A percentile compares a stretch with the other conserved stretches of the same genome.
Conservation (phyloP, 345 rosid genomes). For the Garcia nutans region DNA sequence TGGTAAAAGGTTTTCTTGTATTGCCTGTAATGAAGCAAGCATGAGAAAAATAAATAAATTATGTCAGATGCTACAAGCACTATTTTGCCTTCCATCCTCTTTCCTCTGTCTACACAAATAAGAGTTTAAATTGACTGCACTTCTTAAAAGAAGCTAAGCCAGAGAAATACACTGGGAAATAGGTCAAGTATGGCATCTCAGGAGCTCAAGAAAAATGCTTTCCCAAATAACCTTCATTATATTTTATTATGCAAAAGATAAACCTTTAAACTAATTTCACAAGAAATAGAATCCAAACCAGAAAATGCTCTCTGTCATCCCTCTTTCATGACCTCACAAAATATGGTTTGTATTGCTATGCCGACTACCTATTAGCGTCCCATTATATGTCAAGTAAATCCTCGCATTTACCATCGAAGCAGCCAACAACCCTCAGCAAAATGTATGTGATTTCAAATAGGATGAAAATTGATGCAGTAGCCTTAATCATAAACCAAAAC, state of each 20-base stretch:
- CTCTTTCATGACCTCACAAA: neutral
- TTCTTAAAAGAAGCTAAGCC: neutral
- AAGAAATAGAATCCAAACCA: neutral
- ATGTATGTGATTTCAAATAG: neutral
- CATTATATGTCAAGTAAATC: neutral
- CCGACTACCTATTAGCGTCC: neutral
- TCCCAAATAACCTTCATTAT: neutral
- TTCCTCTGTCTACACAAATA: neutral
- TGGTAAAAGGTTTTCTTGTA: conserved; percentile 78
- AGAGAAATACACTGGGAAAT: neutral
- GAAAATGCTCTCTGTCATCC: neutral
- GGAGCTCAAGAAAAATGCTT: neutral
- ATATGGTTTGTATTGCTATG: neutral
- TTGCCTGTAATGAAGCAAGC: conserved; percentile 45
- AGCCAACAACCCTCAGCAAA: neutral
- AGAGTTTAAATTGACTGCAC: neutral
- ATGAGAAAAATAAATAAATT: neutral
- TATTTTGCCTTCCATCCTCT: too few species aligned
- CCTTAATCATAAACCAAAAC: neutral
- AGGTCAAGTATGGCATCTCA: neutral
- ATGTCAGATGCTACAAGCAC: neutral
- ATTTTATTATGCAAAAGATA: neutral
- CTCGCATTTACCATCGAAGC: neutral
- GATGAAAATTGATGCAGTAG: neutral
- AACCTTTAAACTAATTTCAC: neutral